These are phyloP conservation scores for Alternaria brassicicola DNA, from an alignment of 2,329 filamentous ascomycete species.

Conservation along the genomic window DNA sequence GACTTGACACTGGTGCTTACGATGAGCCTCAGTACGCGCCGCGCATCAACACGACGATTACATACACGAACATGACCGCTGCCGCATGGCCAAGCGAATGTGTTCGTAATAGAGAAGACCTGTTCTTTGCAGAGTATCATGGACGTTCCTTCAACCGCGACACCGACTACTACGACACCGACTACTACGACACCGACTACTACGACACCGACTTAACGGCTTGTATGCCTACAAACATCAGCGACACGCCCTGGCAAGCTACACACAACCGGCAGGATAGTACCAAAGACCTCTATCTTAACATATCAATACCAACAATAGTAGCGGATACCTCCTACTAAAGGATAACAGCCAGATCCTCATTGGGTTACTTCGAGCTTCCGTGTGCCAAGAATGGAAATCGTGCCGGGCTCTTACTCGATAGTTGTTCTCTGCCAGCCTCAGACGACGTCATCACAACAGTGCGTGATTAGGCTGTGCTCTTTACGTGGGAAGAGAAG, in stretches of 20 bases:
- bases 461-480: background rate
- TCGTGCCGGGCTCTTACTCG: background rate
- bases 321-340: background rate
- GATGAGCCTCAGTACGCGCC: background rate
- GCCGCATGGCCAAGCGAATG: background rate
- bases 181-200: background rate
- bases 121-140: background rate
- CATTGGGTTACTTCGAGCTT: constrained; percentile 7
- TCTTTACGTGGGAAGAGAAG: background rate
- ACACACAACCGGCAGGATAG: background rate
- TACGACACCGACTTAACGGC: background rate
- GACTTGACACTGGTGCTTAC: background rate
- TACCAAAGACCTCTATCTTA: background rate
- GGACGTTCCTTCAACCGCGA: too few relatives aligned
- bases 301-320: background rate
- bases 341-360: background rate
- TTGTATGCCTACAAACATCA: background rate
- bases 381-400: background rate
- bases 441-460: background rate
- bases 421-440: background rate
- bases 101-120: background rate
- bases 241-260: background rate
- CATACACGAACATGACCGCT: background rate
- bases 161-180: background rate
- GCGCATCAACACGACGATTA: background rate